phyloP scores from a whole-genome alignment of 192 early-diverging fungal genomes.

The Mortierella alpina region DNA sequence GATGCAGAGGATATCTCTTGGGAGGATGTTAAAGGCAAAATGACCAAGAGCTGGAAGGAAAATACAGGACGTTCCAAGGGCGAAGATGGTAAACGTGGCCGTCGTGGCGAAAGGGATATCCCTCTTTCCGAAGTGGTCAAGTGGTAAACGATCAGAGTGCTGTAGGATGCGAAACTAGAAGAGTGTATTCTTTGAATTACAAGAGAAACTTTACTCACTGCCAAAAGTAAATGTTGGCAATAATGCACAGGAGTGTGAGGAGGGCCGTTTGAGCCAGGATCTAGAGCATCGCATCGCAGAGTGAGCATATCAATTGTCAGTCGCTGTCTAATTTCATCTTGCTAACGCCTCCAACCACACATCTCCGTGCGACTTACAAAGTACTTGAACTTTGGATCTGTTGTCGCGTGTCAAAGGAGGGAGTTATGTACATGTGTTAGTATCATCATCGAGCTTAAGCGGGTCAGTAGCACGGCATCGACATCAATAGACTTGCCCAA shows the following conservation, averaged over 20 bases:
- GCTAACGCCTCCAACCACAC: no score
- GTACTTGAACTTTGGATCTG: constrained; percentile 54
- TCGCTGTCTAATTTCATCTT: neutral
- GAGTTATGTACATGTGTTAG: neutral
- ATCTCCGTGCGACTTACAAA: constrained; percentile 26
- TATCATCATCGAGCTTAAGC: no score
- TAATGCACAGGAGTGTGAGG: constrained; percentile 45
- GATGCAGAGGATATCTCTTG: constrained; percentile 40
- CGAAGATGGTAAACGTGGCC: constrained; percentile 49
- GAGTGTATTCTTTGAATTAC: neutral
- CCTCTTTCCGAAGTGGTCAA: constrained; percentile 51
- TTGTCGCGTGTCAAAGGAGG: neutral
- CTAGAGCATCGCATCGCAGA: constrained; percentile 1
- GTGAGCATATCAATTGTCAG: neutral
- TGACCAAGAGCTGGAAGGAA: constrained; percentile 52
- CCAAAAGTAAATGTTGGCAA: constrained; percentile 53
- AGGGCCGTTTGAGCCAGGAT: constrained; percentile 42
- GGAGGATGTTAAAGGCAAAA: constrained; percentile 52
- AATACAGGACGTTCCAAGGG: constrained; percentile 32
- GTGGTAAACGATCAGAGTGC: constrained; percentile 30
- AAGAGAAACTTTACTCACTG: constrained; percentile 19
- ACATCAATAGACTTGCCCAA: constrained; percentile 24
- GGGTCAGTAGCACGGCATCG: neutral
- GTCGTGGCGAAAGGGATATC: constrained; percentile 46
- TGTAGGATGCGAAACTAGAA: neutral